phyloP scores from a whole-genome alignment of 495 filamentous ascomycete species.

The Talaromyces nanjingensis region DNA sequence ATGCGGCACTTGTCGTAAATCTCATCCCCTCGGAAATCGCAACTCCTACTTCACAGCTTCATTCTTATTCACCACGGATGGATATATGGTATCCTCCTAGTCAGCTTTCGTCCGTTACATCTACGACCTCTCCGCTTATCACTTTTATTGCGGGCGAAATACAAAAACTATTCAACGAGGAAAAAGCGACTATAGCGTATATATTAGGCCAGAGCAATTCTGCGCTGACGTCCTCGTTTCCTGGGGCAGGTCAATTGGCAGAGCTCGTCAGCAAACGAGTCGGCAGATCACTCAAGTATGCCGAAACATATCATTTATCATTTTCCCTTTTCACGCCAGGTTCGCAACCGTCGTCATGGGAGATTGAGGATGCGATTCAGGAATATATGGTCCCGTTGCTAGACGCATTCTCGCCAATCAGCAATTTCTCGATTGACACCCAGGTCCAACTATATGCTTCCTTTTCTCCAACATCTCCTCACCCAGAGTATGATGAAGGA shows the following conservation, averaged over 20 bases:
- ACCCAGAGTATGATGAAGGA: constrained; percentile 45
- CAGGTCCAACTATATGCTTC: constrained; percentile 90
- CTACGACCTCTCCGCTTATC: constrained; percentile 67
- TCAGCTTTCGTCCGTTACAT: constrained; percentile 60
- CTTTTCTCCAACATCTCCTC: constrained; percentile 64
- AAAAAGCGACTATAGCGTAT: constrained; percentile 81
- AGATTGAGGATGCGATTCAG: constrained; percentile 75
- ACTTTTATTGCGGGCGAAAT: constrained; percentile 75
- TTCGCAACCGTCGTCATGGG: constrained; percentile 77
- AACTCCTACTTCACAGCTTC: constrained; percentile 51
- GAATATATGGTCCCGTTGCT: constrained; percentile 79
- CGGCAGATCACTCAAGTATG: constrained; percentile 81
- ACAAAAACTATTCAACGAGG: constrained; percentile 74
- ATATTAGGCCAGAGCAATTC: constrained; percentile 46
- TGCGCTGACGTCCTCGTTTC: constrained; percentile 14
- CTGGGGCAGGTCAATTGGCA: constrained; percentile 32
- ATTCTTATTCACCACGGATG: constrained; percentile 62
- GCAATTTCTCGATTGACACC: constrained; percentile 94
- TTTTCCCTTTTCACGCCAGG: constrained; percentile 89
- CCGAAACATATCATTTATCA: constrained; percentile 89
- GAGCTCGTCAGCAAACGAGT: constrained; percentile 53
- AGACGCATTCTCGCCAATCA: constrained; percentile 68
- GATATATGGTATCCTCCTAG: constrained; percentile 75
- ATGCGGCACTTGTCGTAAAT: constrained; percentile 61
- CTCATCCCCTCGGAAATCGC: constrained; percentile 55